phyloP scores from a whole-genome alignment of 2,329 filamentous ascomycete species.

The Penicillium sp. region DNA sequence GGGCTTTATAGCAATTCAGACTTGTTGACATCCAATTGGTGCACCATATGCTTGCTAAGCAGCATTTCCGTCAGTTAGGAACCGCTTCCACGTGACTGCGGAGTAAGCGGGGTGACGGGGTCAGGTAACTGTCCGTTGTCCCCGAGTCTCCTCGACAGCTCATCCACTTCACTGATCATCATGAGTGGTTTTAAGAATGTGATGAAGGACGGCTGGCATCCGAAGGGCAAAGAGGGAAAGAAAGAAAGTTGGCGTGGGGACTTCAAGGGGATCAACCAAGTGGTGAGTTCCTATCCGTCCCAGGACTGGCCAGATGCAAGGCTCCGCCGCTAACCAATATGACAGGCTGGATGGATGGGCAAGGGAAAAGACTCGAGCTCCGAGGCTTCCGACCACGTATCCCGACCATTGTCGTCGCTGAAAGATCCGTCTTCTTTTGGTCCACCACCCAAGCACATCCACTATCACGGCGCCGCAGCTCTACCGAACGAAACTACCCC shows the following conservation, averaged over 20 bases:
- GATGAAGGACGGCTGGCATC: slow-evolving; percentile 61
- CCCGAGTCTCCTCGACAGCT: slow-evolving; percentile 2
- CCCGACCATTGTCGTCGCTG: slow-evolving; percentile 70
- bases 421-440: slow-evolving; percentile 79
- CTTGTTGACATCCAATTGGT: no score
- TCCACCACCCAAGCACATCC: slow-evolving; percentile 74
- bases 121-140: neutral
- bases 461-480: slow-evolving; percentile 55
- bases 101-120: slow-evolving; percentile 23
- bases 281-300: slow-evolving; percentile 48
- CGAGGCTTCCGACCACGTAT: slow-evolving; percentile 58
- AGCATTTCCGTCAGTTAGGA: neutral
- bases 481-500: slow-evolving; percentile 54
- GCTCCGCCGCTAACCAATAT: slow-evolving; percentile 23
- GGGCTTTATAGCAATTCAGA: no score
- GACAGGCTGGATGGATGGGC: slow-evolving; percentile 64
- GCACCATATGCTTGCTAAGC: no score
- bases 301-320: slow-evolving; percentile 12
- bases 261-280: slow-evolving; percentile 63
- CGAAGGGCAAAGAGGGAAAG: slow-evolving; percentile 58
- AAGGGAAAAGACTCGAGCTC: slow-evolving; percentile 56
- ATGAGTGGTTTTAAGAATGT: slow-evolving; percentile 58
- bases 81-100: slow-evolving; percentile 18
- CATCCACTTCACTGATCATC: slow-evolving; percentile 17
- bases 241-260: slow-evolving; percentile 62